A percentile compares a stretch with the other conserved stretches of the same genome.
phyloP scores from a whole-genome alignment of 2,329 filamentous ascomycete species.

The Penicillium brasilianum region DNA sequence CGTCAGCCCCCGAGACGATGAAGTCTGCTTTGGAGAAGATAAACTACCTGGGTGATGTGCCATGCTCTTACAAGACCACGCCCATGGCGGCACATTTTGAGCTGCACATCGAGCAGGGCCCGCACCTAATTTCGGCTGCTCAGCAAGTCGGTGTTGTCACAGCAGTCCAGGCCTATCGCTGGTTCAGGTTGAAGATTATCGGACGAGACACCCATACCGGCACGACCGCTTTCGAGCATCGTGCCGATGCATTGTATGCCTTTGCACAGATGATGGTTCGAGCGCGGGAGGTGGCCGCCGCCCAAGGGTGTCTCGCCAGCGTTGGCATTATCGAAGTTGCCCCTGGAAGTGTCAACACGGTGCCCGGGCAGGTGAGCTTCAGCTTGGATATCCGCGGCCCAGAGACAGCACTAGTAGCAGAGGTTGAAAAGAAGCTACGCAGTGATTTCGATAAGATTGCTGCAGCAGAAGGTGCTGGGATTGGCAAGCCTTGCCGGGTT shows the following conservation, averaged over 20 bases:
- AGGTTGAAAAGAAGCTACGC: constrained; percentile 62
- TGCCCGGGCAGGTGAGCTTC: constrained; percentile 70
- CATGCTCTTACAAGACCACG: constrained; percentile 61
- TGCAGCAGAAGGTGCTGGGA: constrained; percentile 59
- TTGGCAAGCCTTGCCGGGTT: constrained; percentile 58
- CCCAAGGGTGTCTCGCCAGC: constrained; percentile 66
- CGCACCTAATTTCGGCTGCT: constrained; percentile 68
- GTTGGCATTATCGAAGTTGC: constrained; percentile 71
- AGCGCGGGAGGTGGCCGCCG: constrained; percentile 66
- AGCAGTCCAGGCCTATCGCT: constrained; percentile 76
- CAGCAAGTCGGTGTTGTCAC: constrained; percentile 72
- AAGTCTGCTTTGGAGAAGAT: constrained; percentile 73
- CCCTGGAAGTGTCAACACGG: constrained; percentile 75
- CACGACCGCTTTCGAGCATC: constrained; percentile 70
- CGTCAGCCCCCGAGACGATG: constrained; percentile 65
- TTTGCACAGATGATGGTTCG: constrained; percentile 71
- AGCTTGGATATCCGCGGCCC: constrained; percentile 70
- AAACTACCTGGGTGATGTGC: constrained; percentile 66
- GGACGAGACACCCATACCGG: constrained; percentile 76
- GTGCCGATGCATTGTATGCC: constrained; percentile 71
- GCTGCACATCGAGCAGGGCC: constrained; percentile 82
- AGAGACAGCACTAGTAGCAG: constrained; percentile 60
- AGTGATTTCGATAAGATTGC: constrained; percentile 66
- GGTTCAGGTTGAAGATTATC: constrained; percentile 70
- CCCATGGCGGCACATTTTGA: constrained; percentile 78